A percentile compares a stretch with the other conserved stretches of the same genome.
phyloP scores from a whole-genome alignment of 2,329 filamentous ascomycete species.

The Lachnellula hyalina region DNA sequence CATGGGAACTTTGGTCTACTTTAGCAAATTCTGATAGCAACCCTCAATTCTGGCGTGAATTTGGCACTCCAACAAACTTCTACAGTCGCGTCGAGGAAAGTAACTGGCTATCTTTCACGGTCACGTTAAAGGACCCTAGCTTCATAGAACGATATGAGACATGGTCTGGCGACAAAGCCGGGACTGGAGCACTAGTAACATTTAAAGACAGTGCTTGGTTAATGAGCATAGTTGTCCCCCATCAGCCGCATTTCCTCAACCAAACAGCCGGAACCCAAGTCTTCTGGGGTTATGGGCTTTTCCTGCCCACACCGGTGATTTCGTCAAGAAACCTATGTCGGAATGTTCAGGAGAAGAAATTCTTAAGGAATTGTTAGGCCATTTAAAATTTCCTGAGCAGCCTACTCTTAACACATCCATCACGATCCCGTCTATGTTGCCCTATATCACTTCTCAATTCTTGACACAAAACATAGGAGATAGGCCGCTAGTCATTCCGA shows the following conservation, averaged over 20 bases:
- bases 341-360: conserved; percentile 38
- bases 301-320: conserved; percentile 33
- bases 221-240: conserved; percentile 36
- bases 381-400: conserved; percentile 34
- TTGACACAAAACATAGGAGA: conserved; percentile 33
- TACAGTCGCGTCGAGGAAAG: conserved; percentile 33
- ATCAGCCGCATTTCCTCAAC: conserved; percentile 37
- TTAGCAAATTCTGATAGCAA: conserved; percentile 27
- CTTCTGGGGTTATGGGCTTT: conserved; percentile 38
- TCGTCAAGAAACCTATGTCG: conserved; percentile 37
- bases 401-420: conserved; percentile 27
- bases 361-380: conserved; percentile 34
- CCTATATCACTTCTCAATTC: conserved; percentile 36
- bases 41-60: conserved; percentile 28
- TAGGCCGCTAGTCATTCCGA: conserved; percentile 36
- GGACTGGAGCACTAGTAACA: conserved; percentile 34
- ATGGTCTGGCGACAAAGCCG: conserved; percentile 31
- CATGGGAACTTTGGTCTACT: conserved; percentile 39
- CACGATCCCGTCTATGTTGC: conserved; percentile 37
- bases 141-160: conserved; percentile 28
- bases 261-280: conserved; percentile 33
- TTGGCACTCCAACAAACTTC: conserved; percentile 39
- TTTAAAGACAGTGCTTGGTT: conserved; percentile 38
- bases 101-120: conserved; percentile 37
- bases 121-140: conserved; percentile 33